Conservation (phyloP, 2,329 filamentous ascomycete genomes). For the Fusarium sp. region DNA sequence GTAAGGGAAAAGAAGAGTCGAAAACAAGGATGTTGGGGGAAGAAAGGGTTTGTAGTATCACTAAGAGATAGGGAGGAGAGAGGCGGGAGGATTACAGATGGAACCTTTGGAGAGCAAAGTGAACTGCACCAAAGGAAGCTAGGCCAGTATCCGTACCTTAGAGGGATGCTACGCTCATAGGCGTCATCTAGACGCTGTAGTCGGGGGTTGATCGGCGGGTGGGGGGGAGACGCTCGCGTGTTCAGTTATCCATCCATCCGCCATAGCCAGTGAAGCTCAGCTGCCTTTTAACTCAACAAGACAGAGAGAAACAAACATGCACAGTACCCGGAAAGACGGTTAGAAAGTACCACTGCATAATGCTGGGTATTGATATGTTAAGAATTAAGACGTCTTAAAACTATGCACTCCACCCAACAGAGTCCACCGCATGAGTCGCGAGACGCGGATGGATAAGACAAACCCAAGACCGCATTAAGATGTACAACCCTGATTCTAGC, state of each 20-base stretch:
- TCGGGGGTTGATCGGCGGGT: conserved; percentile 38
- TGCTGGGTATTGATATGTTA: conserved; percentile 8
- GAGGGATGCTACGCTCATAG: conserved; percentile 37
- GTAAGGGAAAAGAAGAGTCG: conserved; percentile 4
- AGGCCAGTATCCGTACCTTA: conserved; percentile 34
- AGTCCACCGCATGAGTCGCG: conserved; percentile 30
- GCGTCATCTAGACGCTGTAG: conserved; percentile 37
- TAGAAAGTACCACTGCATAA: conserved; percentile 9
- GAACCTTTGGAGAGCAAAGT: conserved; percentile 6
- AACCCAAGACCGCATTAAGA: conserved; percentile 24
- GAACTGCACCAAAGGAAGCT: conserved; percentile 5
- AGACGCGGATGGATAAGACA: conserved; percentile 11
- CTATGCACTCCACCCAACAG: conserved; percentile 29
- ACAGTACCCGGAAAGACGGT: conserved; percentile 5
- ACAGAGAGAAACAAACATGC: background rate
- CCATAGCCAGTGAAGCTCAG: conserved; percentile 30
- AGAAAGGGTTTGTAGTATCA: conserved; percentile 16
- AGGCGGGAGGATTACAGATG: conserved; percentile 20
- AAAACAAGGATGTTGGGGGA: conserved; percentile 10
- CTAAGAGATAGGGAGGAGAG: conserved; percentile 29
- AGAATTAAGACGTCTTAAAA: conserved; percentile 15
- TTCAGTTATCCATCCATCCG: conserved; percentile 34
- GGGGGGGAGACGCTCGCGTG: conserved; percentile 36
- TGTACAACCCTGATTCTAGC: conserved; percentile 14
- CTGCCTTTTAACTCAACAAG: conserved; percentile 30